phyloP scores from a whole-genome alignment of 1,284 basidiomycete genomes.

The Sanghuangporus baumii region DNA sequence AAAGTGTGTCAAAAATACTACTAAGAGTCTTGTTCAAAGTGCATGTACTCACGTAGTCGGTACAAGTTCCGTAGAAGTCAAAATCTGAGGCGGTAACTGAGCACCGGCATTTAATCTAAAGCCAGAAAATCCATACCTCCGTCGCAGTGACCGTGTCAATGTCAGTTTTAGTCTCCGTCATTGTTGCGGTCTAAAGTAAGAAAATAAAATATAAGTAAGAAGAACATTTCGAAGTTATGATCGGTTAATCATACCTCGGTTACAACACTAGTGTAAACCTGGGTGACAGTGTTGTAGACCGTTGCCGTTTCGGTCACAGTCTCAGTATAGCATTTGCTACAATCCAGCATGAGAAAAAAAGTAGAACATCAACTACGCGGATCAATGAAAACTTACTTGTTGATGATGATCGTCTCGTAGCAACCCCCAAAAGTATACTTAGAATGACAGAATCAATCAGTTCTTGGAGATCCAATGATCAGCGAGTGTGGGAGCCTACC shows the following conservation, averaged over 20 bases:
- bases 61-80: constrained; percentile 48
- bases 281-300: constrained; percentile 28
- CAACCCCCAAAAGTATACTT: constrained; percentile 42
- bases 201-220: neutral
- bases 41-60: constrained; percentile 41
- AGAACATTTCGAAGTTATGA: constrained; percentile 5
- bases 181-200: constrained; percentile 26
- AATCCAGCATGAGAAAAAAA: neutral
- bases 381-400: constrained; percentile 31
- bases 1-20: neutral
- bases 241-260: constrained; percentile 15
- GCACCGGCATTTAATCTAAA: neutral
- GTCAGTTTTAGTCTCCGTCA: constrained; percentile 19
- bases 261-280: constrained; percentile 26
- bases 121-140: constrained; percentile 17
- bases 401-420: constrained; percentile 62
- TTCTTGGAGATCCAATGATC: neutral
- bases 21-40: neutral
- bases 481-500: constrained; percentile 34
- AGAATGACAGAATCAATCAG: constrained; percentile 5
- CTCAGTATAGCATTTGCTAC: constrained; percentile 24
- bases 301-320: constrained; percentile 37
- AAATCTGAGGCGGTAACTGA: constrained; percentile 22
- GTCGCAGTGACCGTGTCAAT: constrained; percentile 33
- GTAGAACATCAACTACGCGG: constrained; percentile 7